Evolutionary conservation across 2,329 filamentous ascomycete species (phyloP).

Genomic region (Zasmidium cellare): DNA sequence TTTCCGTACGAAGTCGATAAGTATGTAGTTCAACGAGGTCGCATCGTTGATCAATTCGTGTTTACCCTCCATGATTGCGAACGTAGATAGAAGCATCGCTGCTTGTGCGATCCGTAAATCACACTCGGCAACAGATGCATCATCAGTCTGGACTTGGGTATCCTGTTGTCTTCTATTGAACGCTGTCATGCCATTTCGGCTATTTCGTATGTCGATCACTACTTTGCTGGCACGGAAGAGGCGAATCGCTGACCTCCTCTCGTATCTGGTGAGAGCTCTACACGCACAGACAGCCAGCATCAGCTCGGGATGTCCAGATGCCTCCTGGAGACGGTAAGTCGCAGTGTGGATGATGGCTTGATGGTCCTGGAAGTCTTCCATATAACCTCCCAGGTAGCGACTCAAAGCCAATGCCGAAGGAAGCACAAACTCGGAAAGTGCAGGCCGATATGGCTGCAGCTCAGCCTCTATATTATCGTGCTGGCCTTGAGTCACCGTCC

Average conservation of each 20-base stretch:
- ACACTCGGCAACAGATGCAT: too few species aligned
- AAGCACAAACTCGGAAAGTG: background rate
- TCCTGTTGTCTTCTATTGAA: too few species aligned
- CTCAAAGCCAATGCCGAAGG: constrained; percentile 3
- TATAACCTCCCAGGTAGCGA: constrained; percentile 5
- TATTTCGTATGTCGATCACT: too few species aligned
- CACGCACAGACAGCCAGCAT: constrained; percentile 2
- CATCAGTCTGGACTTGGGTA: too few species aligned
- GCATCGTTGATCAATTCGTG: background rate
- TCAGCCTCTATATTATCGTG: background rate
- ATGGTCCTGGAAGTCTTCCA: constrained; percentile 6
- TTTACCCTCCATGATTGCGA: background rate
- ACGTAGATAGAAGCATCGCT: constrained; percentile 3
- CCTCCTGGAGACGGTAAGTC: constrained; percentile 3
- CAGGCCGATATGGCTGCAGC: background rate
- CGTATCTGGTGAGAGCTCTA: constrained; percentile 4
- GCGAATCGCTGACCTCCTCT: constrained; percentile 3
- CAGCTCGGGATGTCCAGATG: constrained; percentile 1
- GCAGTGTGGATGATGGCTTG: background rate
- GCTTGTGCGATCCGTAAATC: constrained; percentile 4
- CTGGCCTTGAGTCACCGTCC: background rate
- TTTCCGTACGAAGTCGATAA: too few species aligned
- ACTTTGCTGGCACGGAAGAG: too few species aligned
- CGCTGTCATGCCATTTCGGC: too few species aligned
- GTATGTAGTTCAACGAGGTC: background rate